Percentiles rank a stretch among this genome's conserved stretches.
Evolutionary conservation across 2,329 filamentous ascomycete genomes (phyloP).

Genomic region (Aspergillus sp.): DNA sequence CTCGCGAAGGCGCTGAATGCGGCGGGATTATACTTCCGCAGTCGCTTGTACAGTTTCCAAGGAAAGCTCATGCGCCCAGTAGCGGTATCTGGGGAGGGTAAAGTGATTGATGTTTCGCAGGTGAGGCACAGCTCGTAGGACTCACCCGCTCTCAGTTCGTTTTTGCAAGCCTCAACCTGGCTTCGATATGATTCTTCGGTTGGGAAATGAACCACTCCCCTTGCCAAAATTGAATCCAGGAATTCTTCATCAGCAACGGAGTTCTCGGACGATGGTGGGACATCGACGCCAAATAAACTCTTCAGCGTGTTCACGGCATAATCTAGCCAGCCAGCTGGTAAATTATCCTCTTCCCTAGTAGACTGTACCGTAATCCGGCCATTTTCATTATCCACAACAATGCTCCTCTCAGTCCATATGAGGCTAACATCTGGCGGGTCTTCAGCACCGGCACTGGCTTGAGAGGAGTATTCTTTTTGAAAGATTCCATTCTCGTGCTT

Average conservation of each 20-base stretch:
- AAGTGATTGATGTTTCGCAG: constrained; percentile 66
- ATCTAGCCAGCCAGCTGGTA: constrained; percentile 48
- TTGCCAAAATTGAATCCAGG: constrained; percentile 32
- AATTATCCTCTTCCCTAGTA: constrained; percentile 47
- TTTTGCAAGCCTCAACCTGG: constrained; percentile 69
- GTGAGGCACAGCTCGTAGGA: constrained; percentile 87
- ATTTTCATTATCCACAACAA: constrained; percentile 72
- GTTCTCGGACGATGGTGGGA: constrained; percentile 6
- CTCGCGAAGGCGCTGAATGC: constrained; percentile 82
- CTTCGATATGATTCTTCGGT: constrained; percentile 58
- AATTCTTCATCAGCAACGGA: constrained; percentile 19
- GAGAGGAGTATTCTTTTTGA: not conserved
- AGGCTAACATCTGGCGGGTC: constrained; percentile 70
- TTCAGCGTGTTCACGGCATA: constrained; percentile 27
- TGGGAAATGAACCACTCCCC: constrained; percentile 34
- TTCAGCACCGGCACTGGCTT: constrained; percentile 19
- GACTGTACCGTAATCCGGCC: constrained; percentile 67
- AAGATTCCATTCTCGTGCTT: constrained; percentile 38
- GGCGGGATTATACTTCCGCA: constrained; percentile 72
- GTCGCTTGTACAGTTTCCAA: constrained; percentile 71
- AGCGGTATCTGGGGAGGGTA: constrained; percentile 25
- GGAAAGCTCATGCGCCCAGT: constrained; percentile 40
- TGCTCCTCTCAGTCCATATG: constrained; percentile 71
- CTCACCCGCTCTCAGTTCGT: constrained; percentile 70
- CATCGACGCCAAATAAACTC: constrained; percentile 14